A percentile compares a stretch with the other conserved stretches of the same genome.
These are phyloP conservation scores for Verticillium alfalfae DNA, from an alignment of 2,329 filamentous ascomycete species.

Conservation along the genomic window DNA sequence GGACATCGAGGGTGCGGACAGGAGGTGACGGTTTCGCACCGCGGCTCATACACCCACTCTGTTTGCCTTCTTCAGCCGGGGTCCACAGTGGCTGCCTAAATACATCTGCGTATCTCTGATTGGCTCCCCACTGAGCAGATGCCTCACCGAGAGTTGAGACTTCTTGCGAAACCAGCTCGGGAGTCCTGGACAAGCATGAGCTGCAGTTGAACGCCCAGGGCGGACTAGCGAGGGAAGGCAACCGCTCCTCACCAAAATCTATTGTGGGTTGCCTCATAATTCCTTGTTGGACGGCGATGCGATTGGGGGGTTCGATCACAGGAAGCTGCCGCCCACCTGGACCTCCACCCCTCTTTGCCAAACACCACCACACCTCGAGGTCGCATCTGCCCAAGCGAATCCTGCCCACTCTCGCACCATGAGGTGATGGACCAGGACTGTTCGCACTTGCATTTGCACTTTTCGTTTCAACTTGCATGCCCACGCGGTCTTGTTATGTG, in stretches of 20 bases:
- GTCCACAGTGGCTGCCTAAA: background rate
- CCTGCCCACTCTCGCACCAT: background rate
- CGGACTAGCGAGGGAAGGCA: background rate
- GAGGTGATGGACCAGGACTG: too few relatives aligned
- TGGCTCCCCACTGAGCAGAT: background rate
- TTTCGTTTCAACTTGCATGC: background rate
- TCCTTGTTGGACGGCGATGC: background rate
- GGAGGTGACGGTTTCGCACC: background rate
- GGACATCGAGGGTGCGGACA: too few relatives aligned
- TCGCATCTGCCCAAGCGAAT: background rate
- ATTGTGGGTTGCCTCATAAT: background rate
- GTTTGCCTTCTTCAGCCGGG: background rate
- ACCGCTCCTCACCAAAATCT: background rate
- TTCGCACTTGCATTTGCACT: background rate
- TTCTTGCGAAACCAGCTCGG: background rate
- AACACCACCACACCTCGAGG: background rate
- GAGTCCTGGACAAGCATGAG: background rate
- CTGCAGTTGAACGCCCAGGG: background rate
- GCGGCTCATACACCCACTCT: background rate
- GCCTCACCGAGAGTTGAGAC: background rate
- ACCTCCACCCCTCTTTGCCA: background rate
- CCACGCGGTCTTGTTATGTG: background rate
- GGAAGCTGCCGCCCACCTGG: background rate
- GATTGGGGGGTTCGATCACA: background rate
- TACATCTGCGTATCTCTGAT: background rate